These are phyloP conservation scores for Salvia splendens DNA, from an alignment of 257 asterid species.

Conservation along the genomic window DNA sequence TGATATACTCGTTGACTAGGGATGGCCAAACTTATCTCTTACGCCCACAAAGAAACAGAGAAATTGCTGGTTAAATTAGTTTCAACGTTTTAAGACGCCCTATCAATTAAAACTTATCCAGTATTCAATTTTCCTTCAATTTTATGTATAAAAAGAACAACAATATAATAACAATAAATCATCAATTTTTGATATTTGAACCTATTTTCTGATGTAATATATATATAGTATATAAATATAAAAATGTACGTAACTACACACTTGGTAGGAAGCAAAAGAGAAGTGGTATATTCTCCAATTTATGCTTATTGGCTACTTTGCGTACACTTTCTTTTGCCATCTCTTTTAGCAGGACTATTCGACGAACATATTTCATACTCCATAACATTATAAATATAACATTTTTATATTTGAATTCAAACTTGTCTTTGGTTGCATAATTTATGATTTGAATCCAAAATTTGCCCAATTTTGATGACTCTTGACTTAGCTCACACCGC, in stretches of 20 bases:
- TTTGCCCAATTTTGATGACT: too few species aligned
- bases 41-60: neutral
- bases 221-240: neutral
- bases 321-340: slow-evolving; percentile 32
- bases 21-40: neutral
- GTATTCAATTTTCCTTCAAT: too few species aligned
- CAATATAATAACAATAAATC: too few species aligned
- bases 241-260: neutral
- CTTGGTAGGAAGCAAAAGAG: slow-evolving; percentile 29
- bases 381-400: neutral
- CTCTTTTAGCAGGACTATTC: slow-evolving; percentile 29
- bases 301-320: slow-evolving; percentile 38
- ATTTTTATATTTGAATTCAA: too few species aligned
- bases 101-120: neutral
- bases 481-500: too few species aligned
- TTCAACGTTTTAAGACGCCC: neutral
- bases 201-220: neutral
- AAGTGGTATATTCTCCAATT: slow-evolving; percentile 40
- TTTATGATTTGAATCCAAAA: too few species aligned
- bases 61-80: neutral
- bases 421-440: too few species aligned
- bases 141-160: too few species aligned
- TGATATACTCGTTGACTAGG: too few species aligned
- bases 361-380: slow-evolving; percentile 1
- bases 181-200: too few species aligned